Evolutionary conservation across 2,329 filamentous ascomycete genomes (phyloP).

Genomic region (Ophiostoma perfectum): DNA sequence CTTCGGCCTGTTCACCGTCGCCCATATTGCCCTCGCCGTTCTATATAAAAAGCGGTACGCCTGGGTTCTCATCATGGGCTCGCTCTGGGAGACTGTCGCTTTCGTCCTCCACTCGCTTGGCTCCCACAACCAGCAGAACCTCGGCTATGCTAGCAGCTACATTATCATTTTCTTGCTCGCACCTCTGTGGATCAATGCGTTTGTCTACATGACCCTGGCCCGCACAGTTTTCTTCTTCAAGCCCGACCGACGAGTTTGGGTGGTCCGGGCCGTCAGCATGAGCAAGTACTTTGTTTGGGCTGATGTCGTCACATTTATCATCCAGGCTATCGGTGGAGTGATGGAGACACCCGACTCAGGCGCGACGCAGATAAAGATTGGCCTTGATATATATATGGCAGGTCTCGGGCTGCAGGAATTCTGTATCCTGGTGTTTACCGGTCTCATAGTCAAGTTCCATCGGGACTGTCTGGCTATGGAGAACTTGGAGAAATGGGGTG

Average conservation of each 20-base stretch:
- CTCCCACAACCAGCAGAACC: constrained; percentile 37
- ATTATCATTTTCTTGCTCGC: constrained; percentile 39
- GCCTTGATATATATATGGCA: neutral
- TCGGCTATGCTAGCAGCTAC: constrained; percentile 32
- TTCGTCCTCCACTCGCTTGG: constrained; percentile 37
- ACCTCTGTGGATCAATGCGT: constrained; percentile 43
- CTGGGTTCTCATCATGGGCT: constrained; percentile 37
- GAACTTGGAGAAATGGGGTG: neutral
- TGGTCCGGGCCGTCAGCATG: constrained; percentile 35
- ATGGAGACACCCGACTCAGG: neutral
- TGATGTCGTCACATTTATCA: constrained; percentile 41
- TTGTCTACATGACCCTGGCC: constrained; percentile 42
- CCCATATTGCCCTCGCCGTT: constrained; percentile 24
- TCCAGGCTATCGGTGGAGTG: neutral
- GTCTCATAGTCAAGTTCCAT: constrained; percentile 38
- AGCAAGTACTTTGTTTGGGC: constrained; percentile 44
- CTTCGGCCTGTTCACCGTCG: constrained; percentile 28
- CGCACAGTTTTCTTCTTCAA: constrained; percentile 38
- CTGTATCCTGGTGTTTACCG: neutral
- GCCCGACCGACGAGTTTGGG: constrained; percentile 32
- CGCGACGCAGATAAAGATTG: neutral
- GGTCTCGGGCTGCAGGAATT: neutral
- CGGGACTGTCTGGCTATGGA: constrained; percentile 26
- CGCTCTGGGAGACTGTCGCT: constrained; percentile 37
- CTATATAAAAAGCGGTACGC: neutral